Conservation (phyloP, 177 flowering plant species). For the Telopea speciosissima region DNA sequence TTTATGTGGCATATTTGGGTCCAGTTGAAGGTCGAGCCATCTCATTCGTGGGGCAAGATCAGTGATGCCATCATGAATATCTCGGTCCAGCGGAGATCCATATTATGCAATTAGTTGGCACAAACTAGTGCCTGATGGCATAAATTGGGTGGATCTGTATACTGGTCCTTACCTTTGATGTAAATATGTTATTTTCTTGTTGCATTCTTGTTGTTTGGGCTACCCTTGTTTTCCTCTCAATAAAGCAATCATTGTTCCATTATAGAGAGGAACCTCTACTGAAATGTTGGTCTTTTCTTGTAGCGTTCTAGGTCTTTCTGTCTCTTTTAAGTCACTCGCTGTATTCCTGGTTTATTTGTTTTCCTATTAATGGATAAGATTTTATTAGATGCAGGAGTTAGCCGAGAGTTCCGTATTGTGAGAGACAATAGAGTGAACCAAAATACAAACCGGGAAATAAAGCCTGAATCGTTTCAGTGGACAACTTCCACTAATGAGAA, state of each 20-base stretch:
- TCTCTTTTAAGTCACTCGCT: background rate
- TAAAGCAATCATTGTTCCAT: background rate
- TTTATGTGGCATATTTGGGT: no score
- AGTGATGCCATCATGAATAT: no score
- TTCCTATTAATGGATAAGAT: constrained; percentile 5
- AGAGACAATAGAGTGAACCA: constrained; percentile 77
- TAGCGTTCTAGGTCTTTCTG: background rate
- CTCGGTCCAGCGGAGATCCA: no score
- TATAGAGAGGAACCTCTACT: background rate
- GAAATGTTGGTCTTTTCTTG: background rate
- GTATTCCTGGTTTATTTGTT: background rate
- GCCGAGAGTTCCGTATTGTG: constrained; percentile 76
- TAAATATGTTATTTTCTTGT: no score
- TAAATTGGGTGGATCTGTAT: background rate
- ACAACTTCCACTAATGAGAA: constrained; percentile 28
- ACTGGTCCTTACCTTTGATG: background rate
- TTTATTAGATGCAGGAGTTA: constrained; percentile 46
- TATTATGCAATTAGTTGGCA: no score
- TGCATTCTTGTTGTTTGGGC: background rate
- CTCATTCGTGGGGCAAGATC: no score
- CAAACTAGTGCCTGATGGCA: no score
- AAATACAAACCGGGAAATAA: constrained; percentile 31
- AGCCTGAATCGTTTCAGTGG: constrained; percentile 30
- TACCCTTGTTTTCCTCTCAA: background rate
- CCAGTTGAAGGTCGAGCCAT: no score